Evolutionary conservation across 1,139 yeast species (phyloP).

Genomic region (Martiniozyma asiatica): DNA sequence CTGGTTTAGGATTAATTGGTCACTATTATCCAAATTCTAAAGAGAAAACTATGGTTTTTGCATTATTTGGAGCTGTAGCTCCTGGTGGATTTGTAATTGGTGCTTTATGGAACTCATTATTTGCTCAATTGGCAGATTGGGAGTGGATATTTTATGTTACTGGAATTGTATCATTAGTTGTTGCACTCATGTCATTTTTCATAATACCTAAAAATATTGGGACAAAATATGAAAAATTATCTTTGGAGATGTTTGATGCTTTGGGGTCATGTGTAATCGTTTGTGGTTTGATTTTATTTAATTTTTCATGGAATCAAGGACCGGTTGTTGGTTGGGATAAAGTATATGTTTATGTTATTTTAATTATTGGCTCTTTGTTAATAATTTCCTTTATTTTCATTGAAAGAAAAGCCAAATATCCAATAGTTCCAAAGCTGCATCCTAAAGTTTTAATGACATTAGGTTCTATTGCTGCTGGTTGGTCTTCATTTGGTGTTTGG

Average conservation of each 20-base stretch:
- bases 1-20: conserved; percentile 44
- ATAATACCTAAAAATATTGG: conserved; percentile 31
- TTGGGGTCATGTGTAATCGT: conserved; percentile 37
- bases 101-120: conserved; percentile 32
- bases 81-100: conserved; percentile 48
- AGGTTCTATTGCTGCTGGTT: conserved; percentile 41
- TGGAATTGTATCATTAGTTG: conserved; percentile 27
- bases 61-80: conserved; percentile 46
- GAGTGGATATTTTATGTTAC: conserved; percentile 44
- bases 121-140: conserved; percentile 37
- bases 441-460: conserved; percentile 35
- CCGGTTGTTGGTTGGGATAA: conserved; percentile 46
- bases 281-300: conserved; percentile 35
- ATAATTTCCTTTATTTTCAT: conserved; percentile 17
- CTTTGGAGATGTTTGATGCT: conserved; percentile 27
- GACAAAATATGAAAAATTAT: conserved; percentile 8
- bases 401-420: conserved; percentile 21
- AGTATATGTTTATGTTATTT: conserved; percentile 36
- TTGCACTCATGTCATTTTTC: conserved; percentile 25
- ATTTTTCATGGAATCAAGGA: conserved; percentile 52
- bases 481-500: conserved; percentile 56
- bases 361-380: conserved; percentile 34
- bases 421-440: conserved; percentile 30
- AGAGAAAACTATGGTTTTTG: conserved; percentile 31
- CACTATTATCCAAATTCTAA: conserved; percentile 35